Conservation (phyloP, 2,329 filamentous ascomycete species). For the Cyanodermella asteris region DNA sequence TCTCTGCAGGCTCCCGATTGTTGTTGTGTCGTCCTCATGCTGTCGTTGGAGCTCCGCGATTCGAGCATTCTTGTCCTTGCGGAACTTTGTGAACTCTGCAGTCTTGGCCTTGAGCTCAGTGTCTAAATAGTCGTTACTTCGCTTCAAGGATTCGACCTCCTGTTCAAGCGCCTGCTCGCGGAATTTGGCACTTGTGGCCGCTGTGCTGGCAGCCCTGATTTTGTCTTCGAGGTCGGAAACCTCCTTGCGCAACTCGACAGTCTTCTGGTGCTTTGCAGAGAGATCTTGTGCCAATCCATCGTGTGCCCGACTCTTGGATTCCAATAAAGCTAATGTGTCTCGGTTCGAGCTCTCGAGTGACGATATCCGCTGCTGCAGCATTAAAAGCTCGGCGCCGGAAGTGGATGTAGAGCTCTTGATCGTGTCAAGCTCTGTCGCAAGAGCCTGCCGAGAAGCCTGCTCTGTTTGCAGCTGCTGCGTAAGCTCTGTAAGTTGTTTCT, state of each 20-base stretch:
- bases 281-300: slow-evolving; percentile 72
- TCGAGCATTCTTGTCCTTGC: slow-evolving; percentile 82
- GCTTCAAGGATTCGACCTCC: slow-evolving; percentile 69
- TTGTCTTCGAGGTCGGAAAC: slow-evolving; percentile 62
- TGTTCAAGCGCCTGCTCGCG: slow-evolving; percentile 77
- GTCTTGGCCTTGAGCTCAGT: slow-evolving; percentile 77
- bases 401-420: slow-evolving; percentile 53
- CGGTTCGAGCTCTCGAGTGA: slow-evolving; percentile 82
- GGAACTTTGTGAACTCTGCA: slow-evolving; percentile 66
- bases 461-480: slow-evolving; percentile 65
- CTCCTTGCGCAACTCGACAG: slow-evolving; percentile 62
- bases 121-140: slow-evolving; percentile 85
- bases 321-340: slow-evolving; percentile 70
- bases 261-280: slow-evolving; percentile 71
- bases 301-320: slow-evolving; percentile 72
- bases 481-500: slow-evolving; percentile 64
- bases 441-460: slow-evolving; percentile 44
- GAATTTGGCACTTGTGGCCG: slow-evolving; percentile 65
- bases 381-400: slow-evolving; percentile 44
- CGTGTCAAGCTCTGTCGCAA: slow-evolving; percentile 63
- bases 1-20: slow-evolving; percentile 54
- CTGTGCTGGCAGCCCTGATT: slow-evolving; percentile 60
- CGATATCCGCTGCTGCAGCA: slow-evolving; percentile 60
- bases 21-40: slow-evolving; percentile 64
- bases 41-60: slow-evolving; percentile 74